phyloP scores from a whole-genome alignment of 768 basidiomycete species.

The Suillus lakei region DNA sequence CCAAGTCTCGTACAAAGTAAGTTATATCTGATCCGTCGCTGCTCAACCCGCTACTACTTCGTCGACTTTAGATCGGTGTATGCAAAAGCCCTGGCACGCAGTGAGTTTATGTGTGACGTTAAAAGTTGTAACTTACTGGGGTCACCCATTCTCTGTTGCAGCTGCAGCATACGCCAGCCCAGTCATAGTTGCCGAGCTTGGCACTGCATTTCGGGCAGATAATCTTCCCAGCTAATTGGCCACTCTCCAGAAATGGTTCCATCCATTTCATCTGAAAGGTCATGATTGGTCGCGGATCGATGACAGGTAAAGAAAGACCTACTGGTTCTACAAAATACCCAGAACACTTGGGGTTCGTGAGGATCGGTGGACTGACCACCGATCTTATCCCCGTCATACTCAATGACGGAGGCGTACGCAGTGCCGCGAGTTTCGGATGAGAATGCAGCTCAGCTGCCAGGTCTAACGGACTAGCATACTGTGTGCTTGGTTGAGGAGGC shows the following conservation, averaged over 20 bases:
- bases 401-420: constrained; percentile 38
- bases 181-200: constrained; percentile 96
- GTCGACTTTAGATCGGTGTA: constrained; percentile 71
- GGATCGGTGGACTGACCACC: constrained; percentile 59
- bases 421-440: constrained; percentile 53
- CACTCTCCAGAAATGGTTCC: constrained; percentile 78
- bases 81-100: constrained; percentile 59
- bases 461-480: constrained; percentile 32
- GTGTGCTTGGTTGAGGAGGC: constrained; percentile 9
- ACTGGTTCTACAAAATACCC: constrained; percentile 98
- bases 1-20: background rate
- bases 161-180: constrained; percentile 92
- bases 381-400: constrained; percentile 33
- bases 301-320: constrained; percentile 35
- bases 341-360: constrained; percentile 85
- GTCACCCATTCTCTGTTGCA: constrained; percentile 88
- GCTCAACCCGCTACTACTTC: constrained; percentile 47
- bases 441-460: constrained; percentile 51
- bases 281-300: background rate
- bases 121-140: constrained; percentile 58
- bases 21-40: background rate
- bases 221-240: constrained; percentile 86
- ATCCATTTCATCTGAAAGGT: constrained; percentile 89
- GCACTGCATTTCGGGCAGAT: constrained; percentile 88
- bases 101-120: background rate